Base-by-base conservation (phyloP, 768 basidiomycete genomes). In the Gymnopilus dilepis region DNA sequence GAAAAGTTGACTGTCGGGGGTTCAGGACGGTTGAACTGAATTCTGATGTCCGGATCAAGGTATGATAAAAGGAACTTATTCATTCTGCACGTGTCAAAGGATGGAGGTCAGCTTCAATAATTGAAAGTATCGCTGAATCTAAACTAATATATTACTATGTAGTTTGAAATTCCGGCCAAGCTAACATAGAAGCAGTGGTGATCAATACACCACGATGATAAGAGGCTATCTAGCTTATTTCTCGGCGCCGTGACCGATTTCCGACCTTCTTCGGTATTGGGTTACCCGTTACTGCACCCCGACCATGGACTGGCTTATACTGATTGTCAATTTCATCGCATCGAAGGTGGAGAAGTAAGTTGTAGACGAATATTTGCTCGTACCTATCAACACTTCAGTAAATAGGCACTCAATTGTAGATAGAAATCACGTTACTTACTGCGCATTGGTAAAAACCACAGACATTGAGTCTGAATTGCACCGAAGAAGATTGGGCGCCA, bases 391-490 rank as follows among this genome's bases (percentile, higher is more conserved):
- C 22, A 12, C 17, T 15, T 13, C 13, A 40, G 22, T 54, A 37
- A 54, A 37, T 24, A 34, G 22, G 12, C n/a, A 40, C n/a, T n/a
- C n/a, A n/a, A 6, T 4, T 12, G 15, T 19, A 17, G 11, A 37
- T 13, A 40, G 26, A 38, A 22, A 59, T 37, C 8, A 30, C n/a
- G 55, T 56, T 11, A 83, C 92, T 76, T 69, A 95, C 94, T 91
- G 90, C 13, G 95, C 85, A 74, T 97, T 97, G 31, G 91, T 95
- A 71, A 94, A 96, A 9, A 95, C 94, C 9, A 95, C 80, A 6
- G 90, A 82, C 83, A 95, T 89, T n/a, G 87, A 91, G 50, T 94
- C 90, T 15, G 92, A 94, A 66, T 82, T 90, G 70, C 95, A 96
- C 58, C 95, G 80, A 45, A 97, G 74, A 43, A 97, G 73, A 75